Evolutionary conservation across 2,329 filamentous ascomycete species (phyloP).

Genomic region (Penicillium sp.): DNA sequence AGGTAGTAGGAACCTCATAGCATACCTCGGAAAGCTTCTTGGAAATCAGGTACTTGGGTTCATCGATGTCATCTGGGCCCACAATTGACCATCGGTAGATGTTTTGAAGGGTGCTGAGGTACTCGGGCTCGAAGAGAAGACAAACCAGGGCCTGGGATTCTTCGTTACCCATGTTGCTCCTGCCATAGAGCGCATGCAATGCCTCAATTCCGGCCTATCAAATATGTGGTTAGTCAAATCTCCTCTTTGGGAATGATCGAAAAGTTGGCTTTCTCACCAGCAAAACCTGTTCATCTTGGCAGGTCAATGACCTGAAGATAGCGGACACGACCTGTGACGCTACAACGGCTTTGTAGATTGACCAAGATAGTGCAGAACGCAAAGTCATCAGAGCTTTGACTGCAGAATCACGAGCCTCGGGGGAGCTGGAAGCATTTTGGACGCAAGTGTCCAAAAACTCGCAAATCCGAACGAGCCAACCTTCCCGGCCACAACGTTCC

Average conservation of each 20-base stretch:
- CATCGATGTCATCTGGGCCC: conserved; percentile 78
- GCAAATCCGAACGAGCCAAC: conserved; percentile 80
- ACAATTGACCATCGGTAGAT: conserved; percentile 79
- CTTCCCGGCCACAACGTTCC: conserved; percentile 75
- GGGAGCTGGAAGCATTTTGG: conserved; percentile 63
- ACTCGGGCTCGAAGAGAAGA: conserved; percentile 73
- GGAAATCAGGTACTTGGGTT: conserved; percentile 85
- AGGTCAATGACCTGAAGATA: conserved; percentile 70
- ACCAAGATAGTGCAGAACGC: conserved; percentile 80
- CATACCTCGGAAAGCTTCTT: conserved; percentile 90
- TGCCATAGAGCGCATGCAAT: conserved; percentile 76
- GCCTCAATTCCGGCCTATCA: conserved; percentile 75
- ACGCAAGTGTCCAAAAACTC: conserved; percentile 73
- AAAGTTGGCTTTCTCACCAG: conserved; percentile 54
- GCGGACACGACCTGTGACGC: conserved; percentile 68
- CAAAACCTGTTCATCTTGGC: conserved; percentile 69
- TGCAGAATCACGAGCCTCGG: conserved; percentile 67
- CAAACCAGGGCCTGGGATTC: conserved; percentile 77
- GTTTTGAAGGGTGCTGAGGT: conserved; percentile 68
- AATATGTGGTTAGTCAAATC: conserved; percentile 15
- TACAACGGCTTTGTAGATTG: conserved; percentile 77
- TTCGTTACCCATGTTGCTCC: conserved; percentile 70
- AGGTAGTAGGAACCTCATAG: conserved; percentile 9
- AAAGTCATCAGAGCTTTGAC: conserved; percentile 76
- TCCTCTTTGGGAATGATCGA: too few species aligned